Evolutionary conservation across 176 grass and related monocot genomes (phyloP), one percentile per base, ranked within the genome.

Genomic region (Miscanthus lutarioriparius): DNA sequence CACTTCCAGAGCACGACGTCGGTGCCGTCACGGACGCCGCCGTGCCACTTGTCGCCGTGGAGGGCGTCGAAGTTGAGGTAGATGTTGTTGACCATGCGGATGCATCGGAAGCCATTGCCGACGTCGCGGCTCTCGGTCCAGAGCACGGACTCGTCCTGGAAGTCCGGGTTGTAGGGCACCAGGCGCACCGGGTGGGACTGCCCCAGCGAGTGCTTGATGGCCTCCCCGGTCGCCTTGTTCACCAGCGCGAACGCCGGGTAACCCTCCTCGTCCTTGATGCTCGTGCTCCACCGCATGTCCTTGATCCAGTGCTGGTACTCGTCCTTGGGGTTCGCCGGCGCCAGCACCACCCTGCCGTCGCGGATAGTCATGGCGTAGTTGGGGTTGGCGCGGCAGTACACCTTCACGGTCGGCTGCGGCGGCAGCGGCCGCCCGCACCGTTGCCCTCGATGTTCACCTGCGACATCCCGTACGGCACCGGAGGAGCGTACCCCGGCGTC

Each of bases 261-360:
- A 2, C 92, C 90, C 10, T 97, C 92, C 70, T 97, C 92, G 85
- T 97, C 95, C 90, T 91, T 91, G 62, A 92, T 76, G 27, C 43
- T 88, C 25, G 78, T 87, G 88, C 92, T 91, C 83, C 83, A 89
- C 51, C 95, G 67, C 95, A 94, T 92, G 81, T 97, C 95, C 73
- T 94, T 97, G 92, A 92, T 87, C 95, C 95, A 97, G 84, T 97
- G 95, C 92, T 85, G 94, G 75, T 94, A 90, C 8, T 90, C 87
- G 86, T 94, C 91, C 80, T 82, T 85, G n/a, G 87, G 85, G 87
- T 97, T 87, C 14, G 82, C 82, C 26, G 89, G 91, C 10, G 89
- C 94, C 1, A 97, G 89, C 32, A 90, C 82, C 25, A 92, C 89
- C 47, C 17, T 74, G 5, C 91, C 94, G 64, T 92, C 80, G 43